A percentile compares a stretch with the other conserved stretches of the same genome.
Evolutionary conservation across 2,329 filamentous ascomycete genomes (phyloP).

Genomic region (Alternaria brassicae): DNA sequence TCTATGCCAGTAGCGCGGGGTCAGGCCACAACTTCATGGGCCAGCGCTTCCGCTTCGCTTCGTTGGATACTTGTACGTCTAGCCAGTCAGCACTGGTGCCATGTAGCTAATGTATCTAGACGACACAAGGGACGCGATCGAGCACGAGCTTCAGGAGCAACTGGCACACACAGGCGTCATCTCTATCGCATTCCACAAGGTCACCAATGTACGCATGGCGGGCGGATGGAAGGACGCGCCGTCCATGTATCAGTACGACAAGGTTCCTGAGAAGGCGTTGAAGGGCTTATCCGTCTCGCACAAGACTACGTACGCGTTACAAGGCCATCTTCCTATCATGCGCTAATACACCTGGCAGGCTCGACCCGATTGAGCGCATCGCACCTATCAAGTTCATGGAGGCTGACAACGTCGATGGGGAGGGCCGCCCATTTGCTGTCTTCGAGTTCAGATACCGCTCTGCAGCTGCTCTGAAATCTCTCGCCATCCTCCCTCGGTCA

Average conservation of each 20-base stretch:
- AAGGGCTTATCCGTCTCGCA: conserved; percentile 13
- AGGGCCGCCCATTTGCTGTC: conserved; percentile 15
- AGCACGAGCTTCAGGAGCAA: not conserved
- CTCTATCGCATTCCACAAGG: conserved; percentile 1
- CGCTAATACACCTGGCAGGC: not conserved
- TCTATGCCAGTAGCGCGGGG: not conserved
- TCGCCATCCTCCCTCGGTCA: conserved; percentile 33
- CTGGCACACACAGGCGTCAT: conserved; percentile 1
- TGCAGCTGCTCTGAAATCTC: conserved; percentile 30
- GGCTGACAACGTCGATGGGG: conserved; percentile 3
- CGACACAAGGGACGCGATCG: not conserved
- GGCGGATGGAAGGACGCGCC: not conserved
- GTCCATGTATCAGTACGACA: conserved; percentile 2
- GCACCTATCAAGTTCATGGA: conserved; percentile 6
- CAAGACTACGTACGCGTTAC: conserved; percentile 4
- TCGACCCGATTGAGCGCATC: conserved; percentile 1
- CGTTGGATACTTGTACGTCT: conserved; percentile 6
- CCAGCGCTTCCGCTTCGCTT: conserved; percentile 9
- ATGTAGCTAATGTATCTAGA: not conserved
- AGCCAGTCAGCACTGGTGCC: not conserved
- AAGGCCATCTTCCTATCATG: not conserved
- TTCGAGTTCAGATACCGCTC: conserved; percentile 29
- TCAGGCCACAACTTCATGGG: not conserved
- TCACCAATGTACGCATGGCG: conserved; percentile 3
- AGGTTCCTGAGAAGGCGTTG: conserved; percentile 12